Evolutionary conservation across 495 filamentous ascomycete species (phyloP).

Genomic region (Hyaloscypha variabilis): DNA sequence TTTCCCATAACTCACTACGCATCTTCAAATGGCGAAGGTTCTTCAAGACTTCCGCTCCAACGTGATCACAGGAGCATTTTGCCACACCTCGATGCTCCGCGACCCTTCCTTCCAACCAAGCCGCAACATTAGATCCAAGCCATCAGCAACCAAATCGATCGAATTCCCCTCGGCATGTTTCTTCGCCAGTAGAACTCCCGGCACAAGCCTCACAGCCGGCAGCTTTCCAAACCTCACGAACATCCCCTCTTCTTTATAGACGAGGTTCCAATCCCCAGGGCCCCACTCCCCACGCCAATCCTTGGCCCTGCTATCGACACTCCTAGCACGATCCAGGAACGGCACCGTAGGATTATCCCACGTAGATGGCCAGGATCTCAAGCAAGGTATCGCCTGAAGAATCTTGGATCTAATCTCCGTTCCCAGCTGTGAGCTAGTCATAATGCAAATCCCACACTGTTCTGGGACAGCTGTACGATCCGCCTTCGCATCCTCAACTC

Average conservation of each 20-base stretch:
- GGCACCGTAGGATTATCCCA: neutral
- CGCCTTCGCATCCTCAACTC: too few species aligned
- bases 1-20: too few species aligned
- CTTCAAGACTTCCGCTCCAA: neutral
- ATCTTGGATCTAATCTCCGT: too few species aligned
- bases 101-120: slow-evolving; percentile 9
- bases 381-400: too few species aligned
- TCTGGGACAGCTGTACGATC: too few species aligned
- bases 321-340: slow-evolving; percentile 2
- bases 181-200: neutral
- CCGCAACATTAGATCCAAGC: slow-evolving; percentile 12
- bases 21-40: neutral
- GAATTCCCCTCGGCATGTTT: slow-evolving; percentile 12
- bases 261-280: slow-evolving; percentile 3
- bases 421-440: too few species aligned
- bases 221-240: neutral
- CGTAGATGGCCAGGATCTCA: too few species aligned
- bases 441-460: too few species aligned
- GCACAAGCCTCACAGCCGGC: neutral
- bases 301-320: neutral
- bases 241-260: neutral
- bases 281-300: slow-evolving; percentile 6
- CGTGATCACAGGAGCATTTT: slow-evolving; percentile 4
- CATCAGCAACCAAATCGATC: slow-evolving; percentile 16
- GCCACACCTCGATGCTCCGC: slow-evolving; percentile 5